These are phyloP conservation scores for Carpediemonas membranifera DNA, from an alignment of 78 protist species.

Conservation along the genomic window DNA sequence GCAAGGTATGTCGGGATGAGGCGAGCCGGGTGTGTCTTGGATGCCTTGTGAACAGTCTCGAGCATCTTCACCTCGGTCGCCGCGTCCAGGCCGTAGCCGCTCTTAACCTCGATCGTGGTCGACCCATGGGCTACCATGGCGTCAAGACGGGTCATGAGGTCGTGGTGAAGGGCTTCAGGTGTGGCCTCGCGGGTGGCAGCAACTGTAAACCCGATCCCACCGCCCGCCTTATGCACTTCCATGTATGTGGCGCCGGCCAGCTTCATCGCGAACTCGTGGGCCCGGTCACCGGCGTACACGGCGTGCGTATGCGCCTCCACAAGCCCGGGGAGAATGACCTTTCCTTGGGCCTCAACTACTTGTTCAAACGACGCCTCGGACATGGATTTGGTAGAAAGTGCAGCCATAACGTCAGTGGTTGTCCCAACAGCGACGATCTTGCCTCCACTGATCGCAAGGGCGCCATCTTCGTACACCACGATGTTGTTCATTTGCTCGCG, in stretches of 20 bases:
- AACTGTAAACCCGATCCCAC: constrained; percentile 70
- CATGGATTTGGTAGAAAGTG: not conserved
- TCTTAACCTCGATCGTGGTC: constrained; percentile 62
- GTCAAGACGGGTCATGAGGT: constrained; percentile 34
- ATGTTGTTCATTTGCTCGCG: not conserved
- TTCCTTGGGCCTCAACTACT: not conserved
- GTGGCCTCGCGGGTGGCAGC: constrained; percentile 34
- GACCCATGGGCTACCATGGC: constrained; percentile 63
- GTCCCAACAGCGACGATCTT: not conserved
- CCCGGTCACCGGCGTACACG: constrained; percentile 61
- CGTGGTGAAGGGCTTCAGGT: constrained; percentile 31
- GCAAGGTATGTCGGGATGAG: too few relatives aligned
- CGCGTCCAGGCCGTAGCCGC: constrained; percentile 70
- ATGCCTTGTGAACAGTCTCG: constrained; percentile 12
- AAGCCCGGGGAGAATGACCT: constrained; percentile 17
- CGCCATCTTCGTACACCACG: not conserved
- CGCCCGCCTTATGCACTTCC: constrained; percentile 69
- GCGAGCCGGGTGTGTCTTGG: too few relatives aligned
- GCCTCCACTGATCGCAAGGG: not conserved
- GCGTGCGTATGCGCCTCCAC: constrained; percentile 79
- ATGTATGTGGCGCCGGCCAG: constrained; percentile 68
- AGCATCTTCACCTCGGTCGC: constrained; percentile 75
- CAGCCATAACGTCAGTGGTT: too few relatives aligned
- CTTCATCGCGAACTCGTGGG: constrained; percentile 53
- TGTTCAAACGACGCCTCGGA: not conserved